phyloP scores from a whole-genome alignment of 192 early-diverging fungal genomes.

The Backusella circina region DNA sequence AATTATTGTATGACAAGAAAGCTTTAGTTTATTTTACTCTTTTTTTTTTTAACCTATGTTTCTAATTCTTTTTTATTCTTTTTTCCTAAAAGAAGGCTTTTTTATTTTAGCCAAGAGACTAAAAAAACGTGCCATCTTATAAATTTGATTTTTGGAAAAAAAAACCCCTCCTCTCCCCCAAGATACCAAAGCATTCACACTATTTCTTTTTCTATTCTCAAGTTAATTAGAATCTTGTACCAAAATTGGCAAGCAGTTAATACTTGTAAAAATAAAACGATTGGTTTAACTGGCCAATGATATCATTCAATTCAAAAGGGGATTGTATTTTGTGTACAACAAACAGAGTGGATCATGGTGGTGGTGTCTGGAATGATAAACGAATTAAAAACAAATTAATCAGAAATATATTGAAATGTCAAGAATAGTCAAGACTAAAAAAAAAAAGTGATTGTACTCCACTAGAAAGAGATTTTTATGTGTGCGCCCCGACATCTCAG shows the following conservation, averaged over 20 bases:
- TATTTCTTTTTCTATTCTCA: not conserved
- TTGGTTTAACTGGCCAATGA: not conserved
- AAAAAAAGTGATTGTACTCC: not conserved
- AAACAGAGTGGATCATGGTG: too few relatives aligned
- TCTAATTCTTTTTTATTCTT: not conserved
- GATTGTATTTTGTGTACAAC: not conserved
- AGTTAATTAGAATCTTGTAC: not conserved
- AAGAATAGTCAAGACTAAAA: not conserved
- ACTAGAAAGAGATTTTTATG: not conserved
- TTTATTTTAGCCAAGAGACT: not conserved
- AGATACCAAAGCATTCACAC: not conserved
- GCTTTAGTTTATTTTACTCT: not conserved
- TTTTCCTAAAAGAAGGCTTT: not conserved
- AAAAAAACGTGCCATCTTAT: not conserved
- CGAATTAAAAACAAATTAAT: not conserved
- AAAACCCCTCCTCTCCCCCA: too few relatives aligned
- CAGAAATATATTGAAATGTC: not conserved
- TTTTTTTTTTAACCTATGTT: too few relatives aligned
- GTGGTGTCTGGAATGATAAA: not conserved
- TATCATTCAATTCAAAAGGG: not conserved
- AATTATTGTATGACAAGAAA: not conserved
- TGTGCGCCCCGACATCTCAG: not conserved
- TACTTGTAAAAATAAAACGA: not conserved
- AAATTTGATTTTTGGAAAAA: too few relatives aligned
- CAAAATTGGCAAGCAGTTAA: not conserved